A percentile compares a stretch with the other conserved stretches of the same genome.
Evolutionary conservation across 2,329 filamentous ascomycete genomes (phyloP).

Genomic region (Fusarium sambucinum): DNA sequence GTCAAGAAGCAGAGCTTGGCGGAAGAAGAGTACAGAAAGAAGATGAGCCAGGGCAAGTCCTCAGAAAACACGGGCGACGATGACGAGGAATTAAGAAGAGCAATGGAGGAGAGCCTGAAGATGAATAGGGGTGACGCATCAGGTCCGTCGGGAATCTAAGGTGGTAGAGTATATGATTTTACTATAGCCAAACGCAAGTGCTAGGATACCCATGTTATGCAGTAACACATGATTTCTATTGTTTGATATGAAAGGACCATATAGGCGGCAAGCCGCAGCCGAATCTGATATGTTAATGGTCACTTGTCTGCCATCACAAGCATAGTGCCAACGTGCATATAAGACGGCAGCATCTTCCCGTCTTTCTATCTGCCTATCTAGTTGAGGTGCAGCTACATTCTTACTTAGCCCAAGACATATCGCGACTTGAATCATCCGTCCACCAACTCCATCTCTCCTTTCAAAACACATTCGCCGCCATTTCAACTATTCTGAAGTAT

Average conservation of each 20-base stretch:
- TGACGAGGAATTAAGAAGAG: conserved; percentile 66
- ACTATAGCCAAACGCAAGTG: conserved; percentile 2
- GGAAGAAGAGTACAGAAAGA: conserved; percentile 68
- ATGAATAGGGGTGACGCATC: conserved; percentile 50
- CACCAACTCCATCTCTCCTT: background rate
- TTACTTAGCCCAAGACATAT: background rate
- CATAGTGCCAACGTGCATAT: background rate
- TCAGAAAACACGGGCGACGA: conserved; percentile 51
- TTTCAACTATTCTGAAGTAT: background rate
- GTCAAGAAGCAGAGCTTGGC: conserved; percentile 79
- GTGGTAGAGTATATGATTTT: background rate
- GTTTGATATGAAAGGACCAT: background rate
- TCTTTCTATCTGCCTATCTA: background rate
- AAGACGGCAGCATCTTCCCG: background rate
- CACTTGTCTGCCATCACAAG: background rate
- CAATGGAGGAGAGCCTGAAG: conserved; percentile 68
- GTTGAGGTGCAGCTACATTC: background rate
- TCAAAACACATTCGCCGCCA: background rate
- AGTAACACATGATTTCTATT: background rate
- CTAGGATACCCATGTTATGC: conserved; percentile 32
- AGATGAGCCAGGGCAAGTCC: conserved; percentile 53
- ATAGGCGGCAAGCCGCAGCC: background rate
- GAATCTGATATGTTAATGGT: background rate
- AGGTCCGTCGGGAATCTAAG: conserved; percentile 44
- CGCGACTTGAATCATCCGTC: no score